Evolutionary conservation across 768 basidiomycete genomes (phyloP).

Genomic region (Sarcodon aspratus): DNA sequence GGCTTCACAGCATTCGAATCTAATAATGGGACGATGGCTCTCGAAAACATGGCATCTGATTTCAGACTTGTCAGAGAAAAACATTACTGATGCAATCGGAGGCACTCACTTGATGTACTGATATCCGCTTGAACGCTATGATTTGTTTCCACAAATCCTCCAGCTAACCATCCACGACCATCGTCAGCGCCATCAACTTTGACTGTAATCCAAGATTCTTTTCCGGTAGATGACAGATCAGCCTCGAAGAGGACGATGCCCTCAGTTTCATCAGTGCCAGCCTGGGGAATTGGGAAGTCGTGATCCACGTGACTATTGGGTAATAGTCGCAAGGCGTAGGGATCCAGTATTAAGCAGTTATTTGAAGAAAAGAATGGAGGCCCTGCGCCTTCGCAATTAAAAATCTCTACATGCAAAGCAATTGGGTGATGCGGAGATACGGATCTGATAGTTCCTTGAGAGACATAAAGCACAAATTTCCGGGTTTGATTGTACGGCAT

Average conservation of each 20-base stretch:
- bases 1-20: no score
- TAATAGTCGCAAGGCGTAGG: conserved; percentile 44
- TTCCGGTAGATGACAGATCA: conserved; percentile 17
- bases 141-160: conserved; percentile 30
- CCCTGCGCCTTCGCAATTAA: conserved; percentile 24
- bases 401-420: conserved; percentile 35
- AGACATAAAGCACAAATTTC: conserved; percentile 43
- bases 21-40: background rate
- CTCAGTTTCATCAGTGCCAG: conserved; percentile 67
- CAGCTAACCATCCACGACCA: conserved; percentile 51
- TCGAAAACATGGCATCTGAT: background rate
- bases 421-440: conserved; percentile 37
- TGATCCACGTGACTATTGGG: conserved; percentile 44
- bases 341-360: conserved; percentile 16
- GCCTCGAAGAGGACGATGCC: conserved; percentile 58
- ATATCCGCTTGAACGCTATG: conserved; percentile 17
- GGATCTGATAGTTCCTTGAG: conserved; percentile 40
- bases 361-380: background rate
- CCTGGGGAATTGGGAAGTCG: conserved; percentile 53
- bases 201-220: conserved; percentile 39
- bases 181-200: conserved; percentile 32
- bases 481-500: conserved; percentile 1
- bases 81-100: conserved; percentile 21
- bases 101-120: conserved; percentile 1
- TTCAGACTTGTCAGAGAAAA: conserved; percentile 15